phyloP scores from a whole-genome alignment of 2,329 filamentous ascomycete genomes.

The Aspergillus tamarii region DNA sequence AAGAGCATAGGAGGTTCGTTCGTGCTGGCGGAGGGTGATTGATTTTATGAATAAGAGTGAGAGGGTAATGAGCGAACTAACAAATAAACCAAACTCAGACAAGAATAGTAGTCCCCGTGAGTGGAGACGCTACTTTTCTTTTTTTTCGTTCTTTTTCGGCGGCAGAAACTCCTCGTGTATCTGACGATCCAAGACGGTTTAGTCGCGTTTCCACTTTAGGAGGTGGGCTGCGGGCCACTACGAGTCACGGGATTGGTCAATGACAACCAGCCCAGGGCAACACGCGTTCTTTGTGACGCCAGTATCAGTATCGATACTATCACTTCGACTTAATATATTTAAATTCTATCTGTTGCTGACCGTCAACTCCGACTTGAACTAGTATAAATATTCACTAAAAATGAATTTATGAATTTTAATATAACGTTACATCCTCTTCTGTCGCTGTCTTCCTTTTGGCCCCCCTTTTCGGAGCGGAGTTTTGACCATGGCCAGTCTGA shows the following conservation, averaged over 20 bases:
- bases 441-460: neutral
- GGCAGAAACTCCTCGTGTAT: conserved; percentile 2
- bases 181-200: neutral
- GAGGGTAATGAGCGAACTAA: neutral
- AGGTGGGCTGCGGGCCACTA: neutral
- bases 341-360: neutral
- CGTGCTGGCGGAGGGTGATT: neutral
- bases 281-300: conserved; percentile 7
- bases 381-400: no score
- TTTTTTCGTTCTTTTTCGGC: neutral
- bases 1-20: neutral
- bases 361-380: neutral
- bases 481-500: neutral
- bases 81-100: neutral
- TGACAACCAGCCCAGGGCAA: neutral
- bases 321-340: neutral
- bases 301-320: no score
- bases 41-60: conserved; percentile 2
- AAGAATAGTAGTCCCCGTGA: neutral
- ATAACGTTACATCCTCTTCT: neutral
- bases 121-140: neutral
- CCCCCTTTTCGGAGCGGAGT: neutral
- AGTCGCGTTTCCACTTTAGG: conserved; percentile 5
- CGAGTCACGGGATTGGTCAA: neutral
- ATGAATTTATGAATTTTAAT: no score